Evolutionary conservation across 2,329 filamentous ascomycete species (phyloP), one percentile per base, ranked within the genome.

Genomic region (Alternaria consortialis): DNA sequence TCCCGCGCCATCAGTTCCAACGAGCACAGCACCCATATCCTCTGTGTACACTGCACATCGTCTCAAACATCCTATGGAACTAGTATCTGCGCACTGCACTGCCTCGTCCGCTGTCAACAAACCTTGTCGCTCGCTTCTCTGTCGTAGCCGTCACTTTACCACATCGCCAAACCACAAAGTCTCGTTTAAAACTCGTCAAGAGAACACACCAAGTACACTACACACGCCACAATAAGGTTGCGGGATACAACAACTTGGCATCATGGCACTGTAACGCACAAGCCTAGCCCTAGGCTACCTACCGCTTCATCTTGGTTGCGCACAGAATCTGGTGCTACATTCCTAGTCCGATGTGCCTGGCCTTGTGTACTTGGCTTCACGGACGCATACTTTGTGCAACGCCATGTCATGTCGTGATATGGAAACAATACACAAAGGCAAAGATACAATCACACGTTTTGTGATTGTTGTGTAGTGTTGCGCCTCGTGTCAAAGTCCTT

Each of bases 241-340:
- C 31, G 32, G 46, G 20, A 50, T 13, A 50, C 32, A 7, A 5
- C 46, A 36, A 27, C 2, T 25, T 50, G 34, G 25, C 17, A 37
- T n/a, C 7, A 20, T 36, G 32, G 31, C 4, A 36, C 15, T 36
- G 20, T 2, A 25, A 34, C 20, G 15, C 23, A 7, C 32, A 17
- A 6, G 8, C n/a, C 23, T 37, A 13, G 46, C 20, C 3, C 5
- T 36, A 9, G 20, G 9, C 15, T 36, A 27, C 32, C 46, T n/a
- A 15, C 17, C 15, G 13, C 42, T 50, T 50, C 31, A 32, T 27
- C 13, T 11, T 36, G 46, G 46, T 12, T 13, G 46, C n/a, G 20
- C 46, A 50, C 46, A 37, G 46, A 27, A 37, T 36, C 46, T 37
- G 7, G 46, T 50, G 32, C 46, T n/a, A 50, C 46, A 17, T 50